Percentiles rank a stretch among this genome's conserved stretches.
These are phyloP conservation scores for Saccharomycopsis babjevae DNA, from an alignment of 805 yeast species.

Conservation along the genomic window DNA sequence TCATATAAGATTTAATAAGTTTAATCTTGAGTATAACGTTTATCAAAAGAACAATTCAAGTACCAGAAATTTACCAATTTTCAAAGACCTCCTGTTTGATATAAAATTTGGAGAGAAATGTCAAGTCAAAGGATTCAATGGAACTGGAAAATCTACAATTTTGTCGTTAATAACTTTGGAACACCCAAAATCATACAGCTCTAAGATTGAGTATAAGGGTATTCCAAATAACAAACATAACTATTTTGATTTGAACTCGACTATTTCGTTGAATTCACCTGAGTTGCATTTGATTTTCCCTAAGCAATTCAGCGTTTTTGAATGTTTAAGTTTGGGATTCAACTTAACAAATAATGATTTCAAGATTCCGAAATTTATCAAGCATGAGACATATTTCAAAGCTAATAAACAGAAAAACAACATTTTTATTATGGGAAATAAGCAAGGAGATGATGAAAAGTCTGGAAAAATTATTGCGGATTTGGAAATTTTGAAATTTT, in stretches of 20 bases:
- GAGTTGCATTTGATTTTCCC: constrained; percentile 89
- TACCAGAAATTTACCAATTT: constrained; percentile 29
- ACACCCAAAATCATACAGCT: constrained; percentile 94
- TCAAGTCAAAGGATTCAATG: constrained; percentile 86
- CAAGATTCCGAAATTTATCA: not conserved
- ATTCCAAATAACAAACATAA: constrained; percentile 62
- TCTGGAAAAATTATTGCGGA: not conserved
- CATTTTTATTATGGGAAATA: constrained; percentile 37
- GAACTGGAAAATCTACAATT: constrained; percentile 87
- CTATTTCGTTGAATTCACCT: constrained; percentile 85
- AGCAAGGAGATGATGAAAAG: constrained; percentile 32
- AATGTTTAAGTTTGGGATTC: constrained; percentile 63
- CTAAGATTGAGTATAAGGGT: constrained; percentile 53
- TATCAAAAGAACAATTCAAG: not conserved
- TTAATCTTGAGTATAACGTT: constrained; percentile 49
- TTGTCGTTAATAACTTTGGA: constrained; percentile 81
- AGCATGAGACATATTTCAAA: not conserved
- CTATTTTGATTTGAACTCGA: constrained; percentile 67
- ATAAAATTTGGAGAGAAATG: constrained; percentile 68
- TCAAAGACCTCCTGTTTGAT: constrained; percentile 54
- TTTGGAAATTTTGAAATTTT: not conserved
- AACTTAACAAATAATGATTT: constrained; percentile 2
- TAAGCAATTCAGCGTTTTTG: constrained; percentile 35
- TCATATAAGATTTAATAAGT: constrained; percentile 43
- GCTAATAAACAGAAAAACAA: constrained; percentile 10